Conservation (phyloP, 257 asterid genomes). For the Leonotis leonurus region DNA sequence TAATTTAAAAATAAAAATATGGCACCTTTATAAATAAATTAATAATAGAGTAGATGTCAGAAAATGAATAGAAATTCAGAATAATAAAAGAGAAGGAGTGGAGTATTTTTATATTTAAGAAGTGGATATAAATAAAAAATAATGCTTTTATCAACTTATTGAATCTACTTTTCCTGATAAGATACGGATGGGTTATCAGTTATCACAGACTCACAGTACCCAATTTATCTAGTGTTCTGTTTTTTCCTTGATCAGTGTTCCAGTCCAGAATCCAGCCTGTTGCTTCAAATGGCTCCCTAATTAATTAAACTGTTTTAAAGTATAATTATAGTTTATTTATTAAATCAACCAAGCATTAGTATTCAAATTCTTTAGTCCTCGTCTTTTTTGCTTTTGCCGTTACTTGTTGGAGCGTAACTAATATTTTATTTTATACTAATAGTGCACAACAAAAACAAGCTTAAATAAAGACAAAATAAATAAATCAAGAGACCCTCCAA, state of each 20-base stretch:
- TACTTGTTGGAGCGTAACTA: neutral
- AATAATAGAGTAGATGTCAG: too few species aligned
- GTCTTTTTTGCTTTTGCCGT: neutral
- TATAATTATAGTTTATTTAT: too few species aligned
- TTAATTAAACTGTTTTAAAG: neutral
- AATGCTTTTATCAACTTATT: neutral
- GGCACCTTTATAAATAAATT: too few species aligned
- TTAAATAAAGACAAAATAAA: neutral
- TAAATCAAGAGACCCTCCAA: slow-evolving; percentile 3
- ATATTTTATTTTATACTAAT: neutral
- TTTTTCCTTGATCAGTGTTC: neutral
- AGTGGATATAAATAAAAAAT: too few species aligned
- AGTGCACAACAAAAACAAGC: neutral
- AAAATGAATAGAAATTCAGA: too few species aligned
- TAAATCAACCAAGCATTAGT: too few species aligned
- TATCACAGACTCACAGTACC: too few species aligned
- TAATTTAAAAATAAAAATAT: too few species aligned
- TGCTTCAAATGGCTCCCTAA: neutral
- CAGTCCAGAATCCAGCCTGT: neutral
- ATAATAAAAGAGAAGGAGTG: too few species aligned
- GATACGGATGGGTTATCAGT: neutral
- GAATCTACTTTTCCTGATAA: neutral
- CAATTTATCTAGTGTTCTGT: neutral
- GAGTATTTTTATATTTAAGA: too few species aligned
- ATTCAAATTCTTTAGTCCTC: too few species aligned